Percentiles rank a stretch among this genome's conserved stretches.
Conservation (phyloP, 2,329 filamentous ascomycete genomes). For the Aplosporella prunicola region DNA sequence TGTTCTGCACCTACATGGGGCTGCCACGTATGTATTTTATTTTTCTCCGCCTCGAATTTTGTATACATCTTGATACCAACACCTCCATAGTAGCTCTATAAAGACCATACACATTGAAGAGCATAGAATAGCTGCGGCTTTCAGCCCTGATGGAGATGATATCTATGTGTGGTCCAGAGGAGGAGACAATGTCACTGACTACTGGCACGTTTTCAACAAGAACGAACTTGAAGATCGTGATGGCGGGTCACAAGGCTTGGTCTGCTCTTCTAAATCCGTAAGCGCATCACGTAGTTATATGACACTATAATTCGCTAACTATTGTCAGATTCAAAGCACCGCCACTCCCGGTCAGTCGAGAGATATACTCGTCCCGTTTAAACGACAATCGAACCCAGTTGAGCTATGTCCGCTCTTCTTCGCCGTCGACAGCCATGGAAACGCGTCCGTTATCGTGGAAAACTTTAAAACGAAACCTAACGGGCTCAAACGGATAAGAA, state of each 20-base stretch:
- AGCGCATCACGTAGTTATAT: background rate
- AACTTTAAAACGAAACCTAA: too few relatives aligned
- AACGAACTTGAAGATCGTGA: background rate
- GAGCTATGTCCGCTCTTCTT: conserved; percentile 1
- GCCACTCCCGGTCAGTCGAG: background rate
- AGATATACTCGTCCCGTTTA: background rate
- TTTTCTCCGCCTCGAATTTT: too few relatives aligned
- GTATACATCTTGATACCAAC: too few relatives aligned
- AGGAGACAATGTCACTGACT: background rate
- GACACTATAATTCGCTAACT: background rate
- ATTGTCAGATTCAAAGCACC: background rate
- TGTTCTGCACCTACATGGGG: too few relatives aligned
- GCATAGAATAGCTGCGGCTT: background rate
- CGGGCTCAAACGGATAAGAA: too few relatives aligned
- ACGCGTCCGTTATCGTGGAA: background rate
- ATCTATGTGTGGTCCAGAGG: conserved; percentile 1
- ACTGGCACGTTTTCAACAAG: background rate
- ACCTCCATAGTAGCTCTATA: too few relatives aligned
- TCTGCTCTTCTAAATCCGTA: background rate
- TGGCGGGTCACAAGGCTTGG: background rate
- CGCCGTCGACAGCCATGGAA: conserved; percentile 1
- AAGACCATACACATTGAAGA: background rate
- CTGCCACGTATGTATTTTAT: too few relatives aligned
- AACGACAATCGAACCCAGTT: background rate
- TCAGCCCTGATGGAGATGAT: conserved; percentile 2